Base-by-base conservation (phyloP, 2,329 filamentous ascomycete genomes). In the Aspergillus pseudoterreus region DNA sequence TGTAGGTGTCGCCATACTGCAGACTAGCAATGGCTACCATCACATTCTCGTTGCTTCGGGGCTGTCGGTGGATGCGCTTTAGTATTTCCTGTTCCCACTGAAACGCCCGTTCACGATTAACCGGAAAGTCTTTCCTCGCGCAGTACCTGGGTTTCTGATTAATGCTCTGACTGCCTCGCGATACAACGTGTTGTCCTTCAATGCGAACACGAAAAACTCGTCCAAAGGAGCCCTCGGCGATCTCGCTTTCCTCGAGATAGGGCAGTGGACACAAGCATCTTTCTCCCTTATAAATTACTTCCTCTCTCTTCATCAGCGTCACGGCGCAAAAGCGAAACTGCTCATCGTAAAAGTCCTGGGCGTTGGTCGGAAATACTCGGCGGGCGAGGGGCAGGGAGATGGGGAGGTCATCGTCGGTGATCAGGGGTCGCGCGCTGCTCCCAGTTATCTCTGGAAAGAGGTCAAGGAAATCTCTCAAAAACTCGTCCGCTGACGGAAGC, bases 71-170 rank as follows among this genome's bases (percentile, higher is more conserved):
- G 11, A 75, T 71, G 38, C 61, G 62, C 33, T 66, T 62, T 62
- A 73, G 63, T 33, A 67, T 67, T 12, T 69, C 56, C 17, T 63
- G 58, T 49, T 74, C 71, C 51, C 57, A 19, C 50, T 62, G 11
- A 30, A 54, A 54, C 4, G 43, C 49, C 10, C 50, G 43, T 15
- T 51, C 39, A 9, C 35, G 39, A 14, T 47, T 22, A 4, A 66
- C 58, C 14, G 65, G 58, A 50, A 69, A 73, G 47, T 75, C 71
- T 44, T 74, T 74, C 21, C 71, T 67, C 1, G 71, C 70, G 35
- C 72, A 47, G 21, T 61, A 27, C 48, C 21, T 47, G 43, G 0
- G 55, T 36, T 4, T 52, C 47, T 1, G 19, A 41, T 55, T 62
- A 5, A 47, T 41, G n/a, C 32, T 51, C 11, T 47, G 44, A 32